Evolutionary conservation across 306 rosid genomes (phyloP), one percentile per base, ranked within the genome.

Genomic region (Sphenostylis stenocarpa): DNA sequence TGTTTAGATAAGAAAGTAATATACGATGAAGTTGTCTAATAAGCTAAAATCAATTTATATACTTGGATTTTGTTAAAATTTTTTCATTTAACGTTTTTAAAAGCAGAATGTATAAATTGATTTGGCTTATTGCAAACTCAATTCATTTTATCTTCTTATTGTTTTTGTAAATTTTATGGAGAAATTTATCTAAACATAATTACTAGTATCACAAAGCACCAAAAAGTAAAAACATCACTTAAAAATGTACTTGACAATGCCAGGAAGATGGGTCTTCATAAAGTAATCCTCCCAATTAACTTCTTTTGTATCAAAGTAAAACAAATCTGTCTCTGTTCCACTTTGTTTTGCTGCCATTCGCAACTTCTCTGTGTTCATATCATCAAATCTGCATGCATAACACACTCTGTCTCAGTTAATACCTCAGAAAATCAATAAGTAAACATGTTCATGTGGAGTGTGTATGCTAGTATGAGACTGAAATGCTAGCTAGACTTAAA

Each of bases 211-310:
- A 63, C 31, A 67, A 67, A 67, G n/a, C 56, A 45, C 65, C 47
- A 56, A 9, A 11, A 23, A 8, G 11, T 17, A 29, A 6, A n/a
- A 17, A 23, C 28, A 61, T 91, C 85, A 94, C 84, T 89, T 95
- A 72, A 92, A 85, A 43, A 92, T 81, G 75, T 95, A 83, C 74
- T 92, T 92, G 31, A 88, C 97, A 6, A 90, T 65, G 2, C 97
- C 92, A 1, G 92, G 81, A 33, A 90, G 2, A 85, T 95, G 97
- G 43, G 7, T 23, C 55, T 82, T 88, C 81, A 87, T 1, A 56
- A 95, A 84, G 85, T 95, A 95, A 45, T 92, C 89, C 0, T 92
- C 92, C 98, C 98, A 95, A 23, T 92, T 79, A 17, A 95, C 70
- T 6, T 19, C n/a, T 41, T 84, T 90, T 1, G 98, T 91, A 19